Evolutionary conservation across 148 eudicot genomes (phyloP).

Genomic region (Rhododendron ferrugineum): DNA sequence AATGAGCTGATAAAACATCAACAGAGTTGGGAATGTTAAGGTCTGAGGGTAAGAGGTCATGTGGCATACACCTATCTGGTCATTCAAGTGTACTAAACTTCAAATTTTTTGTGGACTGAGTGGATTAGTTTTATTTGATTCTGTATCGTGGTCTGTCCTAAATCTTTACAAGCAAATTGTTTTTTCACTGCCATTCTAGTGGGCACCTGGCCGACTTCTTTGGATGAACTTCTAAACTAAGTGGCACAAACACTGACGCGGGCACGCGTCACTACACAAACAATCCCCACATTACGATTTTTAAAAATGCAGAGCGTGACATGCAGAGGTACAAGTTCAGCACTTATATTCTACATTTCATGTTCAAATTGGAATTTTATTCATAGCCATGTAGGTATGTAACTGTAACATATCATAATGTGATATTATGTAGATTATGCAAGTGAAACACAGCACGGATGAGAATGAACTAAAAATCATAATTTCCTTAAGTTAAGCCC

Average conservation of each 20-base stretch:
- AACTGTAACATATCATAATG: background rate
- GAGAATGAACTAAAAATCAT: background rate
- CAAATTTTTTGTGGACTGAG: background rate
- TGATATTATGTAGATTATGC: background rate
- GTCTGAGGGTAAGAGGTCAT: background rate
- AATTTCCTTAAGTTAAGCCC: background rate
- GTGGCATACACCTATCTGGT: background rate
- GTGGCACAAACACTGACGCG: background rate
- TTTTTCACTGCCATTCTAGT: background rate
- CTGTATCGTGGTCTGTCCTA: background rate
- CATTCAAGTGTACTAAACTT: background rate
- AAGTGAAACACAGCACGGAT: background rate
- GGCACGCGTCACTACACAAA: background rate
- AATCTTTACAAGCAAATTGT: background rate
- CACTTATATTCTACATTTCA: background rate
- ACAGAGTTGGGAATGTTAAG: background rate
- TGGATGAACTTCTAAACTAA: background rate
- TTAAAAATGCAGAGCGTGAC: background rate
- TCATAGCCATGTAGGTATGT: background rate
- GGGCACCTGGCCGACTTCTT: background rate
- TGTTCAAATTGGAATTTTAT: background rate
- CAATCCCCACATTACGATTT: background rate
- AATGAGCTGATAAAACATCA: background rate
- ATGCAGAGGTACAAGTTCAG: background rate
- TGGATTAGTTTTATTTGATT: background rate